Percentiles rank a stretch among this genome's conserved stretches.
Evolutionary conservation across 2,329 filamentous ascomycete genomes (phyloP).

Genomic region (Shiraia bambusicola): DNA sequence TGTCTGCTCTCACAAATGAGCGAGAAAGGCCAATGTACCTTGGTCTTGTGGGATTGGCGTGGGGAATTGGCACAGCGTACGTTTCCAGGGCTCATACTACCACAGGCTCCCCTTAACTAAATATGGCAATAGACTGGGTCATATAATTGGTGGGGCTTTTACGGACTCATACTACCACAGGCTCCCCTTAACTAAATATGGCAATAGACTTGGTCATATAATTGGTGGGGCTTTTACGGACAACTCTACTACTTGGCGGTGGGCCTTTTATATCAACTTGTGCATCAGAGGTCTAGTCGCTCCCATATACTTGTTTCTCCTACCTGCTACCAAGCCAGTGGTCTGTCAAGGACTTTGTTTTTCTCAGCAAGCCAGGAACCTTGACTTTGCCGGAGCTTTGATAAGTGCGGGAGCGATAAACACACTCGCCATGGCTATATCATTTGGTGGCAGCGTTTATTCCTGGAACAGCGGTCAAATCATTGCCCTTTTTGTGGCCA

Average conservation of each 20-base stretch:
- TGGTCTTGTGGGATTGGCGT: conserved; percentile 32
- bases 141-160: too few relatives aligned
- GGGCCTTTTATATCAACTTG: conserved; percentile 25
- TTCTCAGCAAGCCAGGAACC: background rate
- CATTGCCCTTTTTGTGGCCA: conserved; percentile 52
- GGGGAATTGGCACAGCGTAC: too few relatives aligned
- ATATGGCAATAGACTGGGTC: too few relatives aligned
- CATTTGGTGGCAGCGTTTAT: conserved; percentile 54
- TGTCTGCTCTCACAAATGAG: conserved; percentile 31
- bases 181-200: too few relatives aligned
- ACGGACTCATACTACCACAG: too few relatives aligned
- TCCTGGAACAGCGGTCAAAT: conserved; percentile 48
- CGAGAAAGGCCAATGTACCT: conserved; percentile 41
- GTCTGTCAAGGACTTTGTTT: too few relatives aligned
- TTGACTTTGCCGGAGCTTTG: conserved; percentile 43
- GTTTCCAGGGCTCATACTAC: too few relatives aligned
- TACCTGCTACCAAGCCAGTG: conserved; percentile 6
- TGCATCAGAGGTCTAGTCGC: conserved; percentile 34
- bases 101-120: too few relatives aligned
- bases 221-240: too few relatives aligned
- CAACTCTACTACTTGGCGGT: too few relatives aligned
- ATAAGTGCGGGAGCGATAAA: conserved; percentile 42
- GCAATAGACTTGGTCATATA: too few relatives aligned
- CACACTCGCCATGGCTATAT: conserved; percentile 51
- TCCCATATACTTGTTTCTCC: conserved; percentile 25